Percentiles rank a stretch among this genome's conserved stretches.
phyloP scores from a whole-genome alignment of 305 asterid species.

The Fraxinus xanthoxyloides region DNA sequence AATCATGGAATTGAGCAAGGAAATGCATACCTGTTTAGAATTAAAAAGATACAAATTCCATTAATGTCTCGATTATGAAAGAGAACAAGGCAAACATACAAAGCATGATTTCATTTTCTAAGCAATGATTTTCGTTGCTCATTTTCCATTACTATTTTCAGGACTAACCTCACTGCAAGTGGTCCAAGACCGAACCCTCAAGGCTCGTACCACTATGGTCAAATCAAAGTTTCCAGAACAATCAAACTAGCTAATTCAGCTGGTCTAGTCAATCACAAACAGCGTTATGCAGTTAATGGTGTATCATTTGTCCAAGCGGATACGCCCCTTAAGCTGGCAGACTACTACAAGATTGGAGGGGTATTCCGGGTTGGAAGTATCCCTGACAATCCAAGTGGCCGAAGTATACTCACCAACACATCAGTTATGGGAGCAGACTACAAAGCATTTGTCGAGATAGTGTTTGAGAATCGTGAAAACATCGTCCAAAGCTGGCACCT shows the following conservation, averaged over 20 bases:
- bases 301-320: constrained; percentile 61
- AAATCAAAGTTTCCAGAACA: constrained; percentile 45
- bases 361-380: constrained; percentile 66
- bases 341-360: constrained; percentile 56
- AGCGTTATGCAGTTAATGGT: constrained; percentile 63
- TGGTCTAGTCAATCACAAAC: constrained; percentile 38
- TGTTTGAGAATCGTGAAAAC: constrained; percentile 55
- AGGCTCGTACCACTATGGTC: constrained; percentile 80
- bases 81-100: not conserved
- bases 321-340: constrained; percentile 76
- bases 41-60: not conserved
- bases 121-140: not conserved
- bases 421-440: constrained; percentile 67
- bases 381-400: constrained; percentile 34
- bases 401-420: constrained; percentile 38
- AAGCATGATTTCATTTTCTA: not conserved
- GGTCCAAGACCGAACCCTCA: constrained; percentile 89
- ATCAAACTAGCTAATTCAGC: constrained; percentile 39
- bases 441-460: constrained; percentile 59
- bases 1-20: not conserved
- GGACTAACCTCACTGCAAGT: constrained; percentile 73
- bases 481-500: constrained; percentile 67
- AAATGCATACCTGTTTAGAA: not conserved
- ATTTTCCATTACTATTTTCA: constrained; percentile 15
- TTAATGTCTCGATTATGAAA: not conserved